A percentile compares a stretch with the other conserved stretches of the same genome.
phyloP scores from a whole-genome alignment of 352 stramenopile species.

The Peronosclerospora sorghi region DNA sequence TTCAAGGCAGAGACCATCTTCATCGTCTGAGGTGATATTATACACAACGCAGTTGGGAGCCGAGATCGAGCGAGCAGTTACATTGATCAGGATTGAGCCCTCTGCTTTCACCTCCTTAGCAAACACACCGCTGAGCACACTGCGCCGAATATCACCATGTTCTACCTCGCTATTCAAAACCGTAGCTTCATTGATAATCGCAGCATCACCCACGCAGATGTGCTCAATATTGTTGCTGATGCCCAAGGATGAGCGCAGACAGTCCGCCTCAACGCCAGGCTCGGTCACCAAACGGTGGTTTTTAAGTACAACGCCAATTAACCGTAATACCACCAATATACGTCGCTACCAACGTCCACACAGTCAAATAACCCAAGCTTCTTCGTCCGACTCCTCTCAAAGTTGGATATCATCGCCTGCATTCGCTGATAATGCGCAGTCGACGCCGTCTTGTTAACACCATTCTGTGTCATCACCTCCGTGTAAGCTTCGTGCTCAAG shows the following conservation, averaged over 20 bases:
- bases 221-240: conserved; percentile 71
- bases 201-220: conserved; percentile 53
- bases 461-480: conserved; percentile 93
- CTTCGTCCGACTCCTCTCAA: conserved; percentile 52
- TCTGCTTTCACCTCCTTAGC: conserved; percentile 86
- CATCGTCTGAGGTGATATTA: conserved; percentile 91
- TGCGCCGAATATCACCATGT: conserved; percentile 51
- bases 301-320: conserved; percentile 96
- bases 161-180: conserved; percentile 77
- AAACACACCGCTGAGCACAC: conserved; percentile 86
- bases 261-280: conserved; percentile 65
- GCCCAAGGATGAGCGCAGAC: conserved; percentile 63
- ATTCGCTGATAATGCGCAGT: conserved; percentile 88
- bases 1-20: conserved; percentile 84
- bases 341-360: conserved; percentile 93
- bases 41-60: conserved; percentile 93
- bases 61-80: conserved; percentile 92
- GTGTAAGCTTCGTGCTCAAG: conserved; percentile 87
- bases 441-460: conserved; percentile 54
- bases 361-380: conserved; percentile 91
- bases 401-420: conserved; percentile 81
- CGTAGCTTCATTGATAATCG: conserved; percentile 47
- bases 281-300: conserved; percentile 94
- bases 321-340: conserved; percentile 99
- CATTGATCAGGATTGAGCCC: conserved; percentile 96